These are phyloP conservation scores for Acacia pycnantha DNA, from an alignment of 331 rosid species.

Conservation along the genomic window DNA sequence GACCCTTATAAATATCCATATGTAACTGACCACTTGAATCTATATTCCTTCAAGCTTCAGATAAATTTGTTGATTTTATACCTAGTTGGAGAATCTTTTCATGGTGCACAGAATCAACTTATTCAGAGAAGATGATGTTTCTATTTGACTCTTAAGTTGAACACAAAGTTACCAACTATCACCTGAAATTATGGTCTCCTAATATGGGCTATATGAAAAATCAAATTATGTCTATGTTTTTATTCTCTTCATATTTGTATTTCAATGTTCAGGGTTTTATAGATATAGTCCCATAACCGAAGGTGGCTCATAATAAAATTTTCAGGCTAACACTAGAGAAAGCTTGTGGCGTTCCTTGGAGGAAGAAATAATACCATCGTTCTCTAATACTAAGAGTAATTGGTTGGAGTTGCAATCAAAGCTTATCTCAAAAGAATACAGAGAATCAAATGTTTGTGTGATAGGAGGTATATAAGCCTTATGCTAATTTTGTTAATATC, in stretches of 20 bases:
- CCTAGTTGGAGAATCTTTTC: slow-evolving; percentile 2
- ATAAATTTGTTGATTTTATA: not conserved
- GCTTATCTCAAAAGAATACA: slow-evolving; percentile 49
- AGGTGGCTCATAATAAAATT: slow-evolving; percentile 32
- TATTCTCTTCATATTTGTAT: not conserved
- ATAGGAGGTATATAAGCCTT: slow-evolving; percentile 72
- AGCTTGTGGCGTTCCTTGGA: slow-evolving; percentile 83
- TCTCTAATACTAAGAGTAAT: slow-evolving; percentile 64
- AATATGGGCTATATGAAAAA: not conserved
- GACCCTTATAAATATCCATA: not conserved
- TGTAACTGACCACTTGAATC: not conserved
- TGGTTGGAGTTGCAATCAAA: slow-evolving; percentile 96
- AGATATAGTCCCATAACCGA: slow-evolving; percentile 29
- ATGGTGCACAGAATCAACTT: not conserved
- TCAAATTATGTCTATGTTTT: not conserved
- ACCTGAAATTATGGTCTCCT: slow-evolving; percentile 15
- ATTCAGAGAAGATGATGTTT: slow-evolving; percentile 1
- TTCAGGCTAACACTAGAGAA: slow-evolving; percentile 78
- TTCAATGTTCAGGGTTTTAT: not conserved
- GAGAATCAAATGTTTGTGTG: slow-evolving; percentile 77
- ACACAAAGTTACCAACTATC: not conserved
- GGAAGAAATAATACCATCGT: slow-evolving; percentile 84
- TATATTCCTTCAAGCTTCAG: not conserved
- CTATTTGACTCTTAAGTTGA: not conserved
- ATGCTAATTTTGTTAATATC: not conserved